Evolutionary conservation across 768 basidiomycete genomes (phyloP), one percentile per base, ranked within the genome.

Genomic region (Boletus subcaerulescens): DNA sequence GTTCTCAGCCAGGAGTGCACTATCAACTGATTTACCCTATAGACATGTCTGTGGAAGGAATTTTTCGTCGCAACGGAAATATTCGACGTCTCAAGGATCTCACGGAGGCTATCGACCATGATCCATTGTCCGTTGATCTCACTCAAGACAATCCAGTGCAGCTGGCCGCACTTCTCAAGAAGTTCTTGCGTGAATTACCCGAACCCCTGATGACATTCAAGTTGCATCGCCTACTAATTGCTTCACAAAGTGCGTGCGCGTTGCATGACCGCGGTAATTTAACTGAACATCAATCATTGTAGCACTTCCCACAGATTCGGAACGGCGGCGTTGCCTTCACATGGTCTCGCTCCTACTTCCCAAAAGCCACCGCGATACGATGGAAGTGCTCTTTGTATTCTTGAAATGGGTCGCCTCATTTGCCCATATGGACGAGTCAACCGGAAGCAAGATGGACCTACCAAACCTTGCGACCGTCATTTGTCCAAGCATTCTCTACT

Each of bases 31-130:
- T 31, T 24, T 32, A 32, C 44, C 35, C 48, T 48, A 33, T 60
- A 98, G 97, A 99, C 75, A 94, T 99, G 92, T 98, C 97, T 10
- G 81, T 99, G 39, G 97, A 98, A 73, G 97, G 97, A 54, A 96
- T 99, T 60, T 99, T 99, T 80, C 84, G 97, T 52, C 94, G 95
- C 76, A 97, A 95, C 65, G 97, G 97, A 50, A 98, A 98, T 69
- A 98, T 98, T 66, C 83, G 93, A 50, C 85, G 93, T 55, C 77
- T 98, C 57, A 92, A 91, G 67, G 91, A 95, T 63, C 79, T 97
- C 35, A 87, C 89, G 13, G 96, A 98, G 55, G 84, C 90, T 5
- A 89, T 98, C 52, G 97, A 99, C 66, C 87, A 91, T n/a, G 96
- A 98, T 70, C 84, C 93, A 0, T 82, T 84, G 2, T 86, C 90